These are phyloP conservation scores for Gamarada debralockiae DNA, from an alignment of 495 filamentous ascomycete genomes.

Conservation along the genomic window DNA sequence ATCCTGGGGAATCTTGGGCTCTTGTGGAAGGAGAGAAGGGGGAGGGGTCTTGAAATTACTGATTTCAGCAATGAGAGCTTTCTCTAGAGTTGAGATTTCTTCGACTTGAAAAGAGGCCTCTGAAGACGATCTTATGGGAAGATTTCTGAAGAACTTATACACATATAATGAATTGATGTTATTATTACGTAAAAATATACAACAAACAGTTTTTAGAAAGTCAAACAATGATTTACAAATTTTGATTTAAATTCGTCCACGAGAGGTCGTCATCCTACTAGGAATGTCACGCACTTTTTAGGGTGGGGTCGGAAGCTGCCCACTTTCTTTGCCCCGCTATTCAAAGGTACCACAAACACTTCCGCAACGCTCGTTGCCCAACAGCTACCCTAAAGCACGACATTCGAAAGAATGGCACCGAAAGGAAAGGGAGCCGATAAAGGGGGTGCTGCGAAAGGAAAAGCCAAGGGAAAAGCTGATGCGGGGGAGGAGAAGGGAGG, in stretches of 20 bases:
- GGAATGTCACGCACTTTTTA: not conserved
- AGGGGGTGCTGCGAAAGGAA: constrained; percentile 33
- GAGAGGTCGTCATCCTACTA: not conserved
- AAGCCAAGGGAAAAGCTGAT: constrained; percentile 45
- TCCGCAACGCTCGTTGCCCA: not conserved
- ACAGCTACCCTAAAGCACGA: not conserved
- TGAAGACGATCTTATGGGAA: no score
- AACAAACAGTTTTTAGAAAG: not conserved
- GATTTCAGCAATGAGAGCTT: no score
- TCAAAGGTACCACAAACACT: not conserved
- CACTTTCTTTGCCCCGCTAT: constrained; percentile 3
- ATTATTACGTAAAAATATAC: no score
- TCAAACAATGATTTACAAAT: not conserved
- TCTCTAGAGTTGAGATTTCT: no score
- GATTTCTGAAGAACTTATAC: no score
- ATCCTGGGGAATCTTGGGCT: constrained; percentile 6
- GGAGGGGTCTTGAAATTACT: no score
- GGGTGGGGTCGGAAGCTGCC: no score
- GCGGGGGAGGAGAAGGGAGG: constrained; percentile 41
- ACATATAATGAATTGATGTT: no score
- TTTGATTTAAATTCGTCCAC: no score
- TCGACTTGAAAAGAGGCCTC: no score
- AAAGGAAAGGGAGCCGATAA: constrained; percentile 47
- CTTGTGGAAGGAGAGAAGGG: not conserved
- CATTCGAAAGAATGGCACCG: constrained; percentile 38